Conservation (phyloP, 352 stramenopile species). For the Globisporangium spiculum region DNA sequence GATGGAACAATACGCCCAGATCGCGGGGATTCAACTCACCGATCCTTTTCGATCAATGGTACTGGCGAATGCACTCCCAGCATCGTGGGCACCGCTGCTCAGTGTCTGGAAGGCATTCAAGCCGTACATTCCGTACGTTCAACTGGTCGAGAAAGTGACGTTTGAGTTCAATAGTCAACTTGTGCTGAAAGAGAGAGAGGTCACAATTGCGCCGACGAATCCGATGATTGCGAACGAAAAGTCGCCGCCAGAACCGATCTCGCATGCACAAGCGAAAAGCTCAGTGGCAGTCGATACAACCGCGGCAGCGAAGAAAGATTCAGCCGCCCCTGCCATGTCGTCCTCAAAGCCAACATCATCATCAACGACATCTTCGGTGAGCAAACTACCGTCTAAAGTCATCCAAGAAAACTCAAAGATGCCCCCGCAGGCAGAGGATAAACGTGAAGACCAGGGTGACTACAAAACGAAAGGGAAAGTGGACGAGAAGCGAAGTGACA, state of each 20-base stretch:
- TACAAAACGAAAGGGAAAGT: neutral
- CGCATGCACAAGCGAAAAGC: neutral
- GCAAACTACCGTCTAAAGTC: neutral
- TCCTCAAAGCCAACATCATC: neutral
- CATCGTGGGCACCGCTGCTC: conserved; percentile 27
- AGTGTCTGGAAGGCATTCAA: conserved; percentile 32
- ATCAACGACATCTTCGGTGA: neutral
- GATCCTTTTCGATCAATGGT: conserved; percentile 39
- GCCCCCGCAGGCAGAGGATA: neutral
- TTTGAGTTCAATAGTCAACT: conserved; percentile 18
- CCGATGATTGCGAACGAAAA: neutral
- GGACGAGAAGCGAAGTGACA: conserved; percentile 8
- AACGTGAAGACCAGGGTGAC: conserved; percentile 4
- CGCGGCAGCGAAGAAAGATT: neutral
- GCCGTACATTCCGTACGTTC: conserved; percentile 38
- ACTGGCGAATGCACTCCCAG: conserved; percentile 33
- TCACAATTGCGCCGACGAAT: neutral
- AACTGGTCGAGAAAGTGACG: conserved; percentile 37
- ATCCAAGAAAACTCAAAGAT: conserved; percentile 2
- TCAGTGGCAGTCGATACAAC: neutral
- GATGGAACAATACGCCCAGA: conserved; percentile 36
- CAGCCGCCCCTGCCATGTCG: neutral
- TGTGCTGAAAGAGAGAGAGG: conserved; percentile 21
- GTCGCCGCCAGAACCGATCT: neutral
- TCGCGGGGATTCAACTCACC: conserved; percentile 35